Conservation (phyloP, 768 basidiomycete species). For the Mycena venus region DNA sequence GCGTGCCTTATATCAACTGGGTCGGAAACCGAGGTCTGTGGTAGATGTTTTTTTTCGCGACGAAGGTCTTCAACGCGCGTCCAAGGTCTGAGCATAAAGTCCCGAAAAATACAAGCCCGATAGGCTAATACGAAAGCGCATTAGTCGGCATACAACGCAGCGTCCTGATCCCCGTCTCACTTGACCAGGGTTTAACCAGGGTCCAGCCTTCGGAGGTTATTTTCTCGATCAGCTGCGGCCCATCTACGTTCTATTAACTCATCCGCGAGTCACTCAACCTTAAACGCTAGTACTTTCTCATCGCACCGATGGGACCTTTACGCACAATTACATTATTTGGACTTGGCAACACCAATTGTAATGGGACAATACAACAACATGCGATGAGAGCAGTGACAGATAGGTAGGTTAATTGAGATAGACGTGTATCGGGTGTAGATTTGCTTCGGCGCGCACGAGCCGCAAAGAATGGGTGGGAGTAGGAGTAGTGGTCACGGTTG, state of each 20-base stretch:
- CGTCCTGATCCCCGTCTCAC: constrained; percentile 22
- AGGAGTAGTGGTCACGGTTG: constrained; percentile 1
- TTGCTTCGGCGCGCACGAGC: background rate
- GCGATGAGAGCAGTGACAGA: background rate
- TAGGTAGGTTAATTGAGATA: background rate
- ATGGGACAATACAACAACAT: background rate
- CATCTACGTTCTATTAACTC: constrained; percentile 5
- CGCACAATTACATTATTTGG: constrained; percentile 10
- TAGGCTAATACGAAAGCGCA: background rate
- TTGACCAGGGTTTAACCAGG: too few relatives aligned
- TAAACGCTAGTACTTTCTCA: constrained; percentile 5
- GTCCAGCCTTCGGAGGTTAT: background rate
- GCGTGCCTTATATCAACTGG: background rate
- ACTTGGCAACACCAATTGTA: background rate
- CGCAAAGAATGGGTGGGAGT: constrained; percentile 6
- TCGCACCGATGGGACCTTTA: background rate
- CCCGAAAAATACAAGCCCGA: too few relatives aligned
- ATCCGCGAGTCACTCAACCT: background rate
- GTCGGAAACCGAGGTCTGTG: background rate
- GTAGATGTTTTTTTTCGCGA: background rate
- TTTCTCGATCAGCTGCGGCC: constrained; percentile 13
- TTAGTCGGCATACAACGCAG: background rate
- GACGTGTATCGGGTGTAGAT: constrained; percentile 2
- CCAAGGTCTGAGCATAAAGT: background rate
- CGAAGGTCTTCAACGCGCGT: background rate